Evolutionary conservation across 768 basidiomycete species (phyloP).

Genomic region (Collybiopsis luxurians): DNA sequence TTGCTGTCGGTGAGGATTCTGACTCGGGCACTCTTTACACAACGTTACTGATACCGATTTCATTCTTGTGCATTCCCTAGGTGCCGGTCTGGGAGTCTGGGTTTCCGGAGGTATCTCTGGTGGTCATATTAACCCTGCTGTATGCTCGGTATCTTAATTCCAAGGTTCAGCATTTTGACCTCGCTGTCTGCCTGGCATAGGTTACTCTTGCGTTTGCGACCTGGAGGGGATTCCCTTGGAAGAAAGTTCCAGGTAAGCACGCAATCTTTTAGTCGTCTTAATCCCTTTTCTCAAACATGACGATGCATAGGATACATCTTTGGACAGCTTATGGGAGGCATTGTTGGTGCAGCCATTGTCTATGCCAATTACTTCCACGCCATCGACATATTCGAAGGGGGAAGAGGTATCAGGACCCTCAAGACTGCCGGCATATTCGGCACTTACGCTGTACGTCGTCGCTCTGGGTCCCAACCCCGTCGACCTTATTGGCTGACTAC

Average conservation of each 20-base stretch:
- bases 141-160: constrained; percentile 8
- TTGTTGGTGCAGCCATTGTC: constrained; percentile 56
- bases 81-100: constrained; percentile 49
- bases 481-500: background rate
- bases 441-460: constrained; percentile 52
- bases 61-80: constrained; percentile 24
- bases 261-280: background rate
- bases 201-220: constrained; percentile 69
- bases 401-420: constrained; percentile 50
- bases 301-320: constrained; percentile 46
- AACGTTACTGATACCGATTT: background rate
- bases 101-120: constrained; percentile 46
- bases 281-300: background rate
- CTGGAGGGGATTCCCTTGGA: constrained; percentile 75
- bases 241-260: constrained; percentile 60
- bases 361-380: constrained; percentile 73
- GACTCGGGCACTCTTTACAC: background rate
- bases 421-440: constrained; percentile 55
- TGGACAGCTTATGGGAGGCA: constrained; percentile 62
- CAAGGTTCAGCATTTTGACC: background rate
- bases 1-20: constrained; percentile 35
- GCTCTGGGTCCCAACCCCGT: background rate
- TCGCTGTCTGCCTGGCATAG: constrained; percentile 24
- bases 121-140: constrained; percentile 43
- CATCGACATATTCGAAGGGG: constrained; percentile 65